A percentile compares a stretch with the other conserved stretches of the same genome.
These are phyloP conservation scores for Gossypium anomalum DNA, from an alignment of 345 rosid genomes.

Conservation along the genomic window DNA sequence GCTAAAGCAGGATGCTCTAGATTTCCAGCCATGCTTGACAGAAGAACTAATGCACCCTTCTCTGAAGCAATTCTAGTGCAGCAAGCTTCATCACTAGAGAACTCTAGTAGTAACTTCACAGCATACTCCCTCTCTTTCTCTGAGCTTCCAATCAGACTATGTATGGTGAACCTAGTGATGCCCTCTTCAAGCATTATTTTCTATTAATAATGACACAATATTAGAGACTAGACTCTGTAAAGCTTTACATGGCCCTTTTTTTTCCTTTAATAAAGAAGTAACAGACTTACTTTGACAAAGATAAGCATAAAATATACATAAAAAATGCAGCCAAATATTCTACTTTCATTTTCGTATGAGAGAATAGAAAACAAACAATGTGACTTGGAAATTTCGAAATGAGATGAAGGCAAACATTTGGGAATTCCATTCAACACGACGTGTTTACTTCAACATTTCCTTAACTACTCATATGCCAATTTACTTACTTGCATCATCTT, in stretches of 20 bases:
- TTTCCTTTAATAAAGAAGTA: too few species aligned
- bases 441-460: neutral
- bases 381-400: neutral
- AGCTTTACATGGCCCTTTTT: too few species aligned
- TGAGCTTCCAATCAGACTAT: conserved; percentile 37
- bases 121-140: conserved; percentile 39
- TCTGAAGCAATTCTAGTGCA: conserved; percentile 34
- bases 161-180: conserved; percentile 36
- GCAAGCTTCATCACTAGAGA: conserved; percentile 32
- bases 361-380: neutral
- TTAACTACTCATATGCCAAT: neutral
- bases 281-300: neutral
- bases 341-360: neutral
- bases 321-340: neutral
- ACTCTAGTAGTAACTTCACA: conserved; percentile 37
- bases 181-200: conserved; percentile 45
- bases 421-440: neutral
- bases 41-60: conserved; percentile 46
- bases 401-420: neutral
- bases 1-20: conserved; percentile 36
- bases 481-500: neutral
- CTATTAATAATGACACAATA: conserved; percentile 18
- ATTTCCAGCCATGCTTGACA: conserved; percentile 38
- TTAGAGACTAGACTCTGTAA: neutral
- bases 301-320: neutral